These are phyloP conservation scores for Rickenella mellea DNA, from an alignment of 768 basidiomycete species.

Conservation along the genomic window DNA sequence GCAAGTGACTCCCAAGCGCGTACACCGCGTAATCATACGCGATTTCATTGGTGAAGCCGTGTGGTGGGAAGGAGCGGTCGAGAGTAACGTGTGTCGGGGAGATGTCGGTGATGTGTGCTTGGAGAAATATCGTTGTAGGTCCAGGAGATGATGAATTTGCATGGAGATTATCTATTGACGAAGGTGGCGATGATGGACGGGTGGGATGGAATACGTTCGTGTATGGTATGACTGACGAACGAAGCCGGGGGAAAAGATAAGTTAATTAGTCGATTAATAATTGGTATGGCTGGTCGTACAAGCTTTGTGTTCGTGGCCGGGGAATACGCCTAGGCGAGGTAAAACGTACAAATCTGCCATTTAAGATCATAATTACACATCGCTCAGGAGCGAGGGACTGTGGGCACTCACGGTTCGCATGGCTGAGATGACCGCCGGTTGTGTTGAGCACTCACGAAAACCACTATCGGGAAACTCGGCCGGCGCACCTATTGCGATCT, in stretches of 20 bases:
- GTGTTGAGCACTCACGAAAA: too few species aligned
- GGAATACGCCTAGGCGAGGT: constrained; percentile 45
- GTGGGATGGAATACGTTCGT: constrained; percentile 32
- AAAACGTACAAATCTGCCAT: constrained; percentile 45
- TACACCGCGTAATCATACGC: constrained; percentile 50
- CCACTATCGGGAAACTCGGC: not conserved
- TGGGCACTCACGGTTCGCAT: constrained; percentile 31
- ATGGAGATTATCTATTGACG: not conserved
- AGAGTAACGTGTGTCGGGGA: constrained; percentile 30
- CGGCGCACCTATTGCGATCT: constrained; percentile 48
- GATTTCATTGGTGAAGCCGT: constrained; percentile 28
- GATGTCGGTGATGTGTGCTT: constrained; percentile 36
- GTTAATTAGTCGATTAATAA: not conserved
- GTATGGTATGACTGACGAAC: constrained; percentile 41
- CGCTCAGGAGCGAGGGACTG: not conserved
- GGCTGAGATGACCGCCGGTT: constrained; percentile 18
- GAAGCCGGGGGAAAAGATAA: not conserved
- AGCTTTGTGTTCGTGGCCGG: constrained; percentile 57
- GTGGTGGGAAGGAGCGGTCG: constrained; percentile 37
- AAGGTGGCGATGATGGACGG: not conserved
- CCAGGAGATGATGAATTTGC: constrained; percentile 3
- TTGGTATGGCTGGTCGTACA: constrained; percentile 26
- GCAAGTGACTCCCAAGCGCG: constrained; percentile 51
- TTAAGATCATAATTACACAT: constrained; percentile 5
- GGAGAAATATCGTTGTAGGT: constrained; percentile 24